phyloP scores from a whole-genome alignment of 2,329 filamentous ascomycete species.

The Stachybotrys chlorohalonatus region DNA sequence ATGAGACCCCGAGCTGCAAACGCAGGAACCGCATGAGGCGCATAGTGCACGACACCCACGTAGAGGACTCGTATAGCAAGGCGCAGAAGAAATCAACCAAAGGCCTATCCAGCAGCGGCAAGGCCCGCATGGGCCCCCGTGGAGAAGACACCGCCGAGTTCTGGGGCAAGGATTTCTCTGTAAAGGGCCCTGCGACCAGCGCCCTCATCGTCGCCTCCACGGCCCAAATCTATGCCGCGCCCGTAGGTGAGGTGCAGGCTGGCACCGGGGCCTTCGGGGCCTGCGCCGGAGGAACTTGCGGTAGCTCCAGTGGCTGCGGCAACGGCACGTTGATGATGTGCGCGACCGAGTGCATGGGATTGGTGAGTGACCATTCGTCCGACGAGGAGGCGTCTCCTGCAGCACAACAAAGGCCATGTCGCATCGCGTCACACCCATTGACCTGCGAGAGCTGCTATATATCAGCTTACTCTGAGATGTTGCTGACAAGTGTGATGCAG shows the following conservation, averaged over 20 bases:
- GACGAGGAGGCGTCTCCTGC: neutral
- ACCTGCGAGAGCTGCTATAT: too few relatives aligned
- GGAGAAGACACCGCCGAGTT: constrained; percentile 5
- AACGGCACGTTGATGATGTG: neutral
- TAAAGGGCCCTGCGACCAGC: constrained; percentile 5
- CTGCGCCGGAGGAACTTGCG: neutral
- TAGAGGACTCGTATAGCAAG: neutral
- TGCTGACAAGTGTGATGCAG: too few relatives aligned
- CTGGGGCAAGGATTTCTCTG: constrained; percentile 5
- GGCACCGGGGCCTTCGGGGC: neutral
- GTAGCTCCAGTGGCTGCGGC: neutral
- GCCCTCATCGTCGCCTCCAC: constrained; percentile 3
- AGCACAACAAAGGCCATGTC: too few relatives aligned
- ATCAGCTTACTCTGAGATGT: too few relatives aligned
- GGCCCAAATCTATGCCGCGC: constrained; percentile 6
- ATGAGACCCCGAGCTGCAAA: neutral
- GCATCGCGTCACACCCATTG: too few relatives aligned
- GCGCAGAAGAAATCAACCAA: constrained; percentile 1
- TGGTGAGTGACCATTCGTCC: neutral
- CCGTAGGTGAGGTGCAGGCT: constrained; percentile 4
- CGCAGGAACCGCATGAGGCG: neutral
- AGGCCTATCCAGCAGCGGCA: neutral
- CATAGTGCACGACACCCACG: neutral
- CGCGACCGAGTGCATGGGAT: neutral
- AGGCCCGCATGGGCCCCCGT: constrained; percentile 5